Conservation (phyloP, 352 stramenopile genomes). For the Halophytophthora batemanensis region DNA sequence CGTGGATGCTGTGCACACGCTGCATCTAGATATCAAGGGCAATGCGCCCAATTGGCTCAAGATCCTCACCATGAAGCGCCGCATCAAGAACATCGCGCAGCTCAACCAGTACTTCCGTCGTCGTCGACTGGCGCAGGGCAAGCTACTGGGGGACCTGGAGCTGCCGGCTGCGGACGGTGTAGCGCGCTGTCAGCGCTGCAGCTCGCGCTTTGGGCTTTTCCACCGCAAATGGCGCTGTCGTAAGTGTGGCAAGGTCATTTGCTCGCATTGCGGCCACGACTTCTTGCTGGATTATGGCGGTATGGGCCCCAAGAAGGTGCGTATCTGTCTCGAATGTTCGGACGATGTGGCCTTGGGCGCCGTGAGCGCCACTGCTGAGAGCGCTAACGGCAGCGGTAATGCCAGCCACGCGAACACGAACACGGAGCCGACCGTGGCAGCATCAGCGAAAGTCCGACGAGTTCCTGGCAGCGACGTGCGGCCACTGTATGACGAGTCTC, state of each 20-base stretch:
- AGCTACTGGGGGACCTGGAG: slow-evolving; percentile 58
- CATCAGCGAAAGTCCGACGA: slow-evolving; percentile 9
- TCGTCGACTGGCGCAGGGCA: slow-evolving; percentile 43
- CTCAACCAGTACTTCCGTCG: slow-evolving; percentile 71
- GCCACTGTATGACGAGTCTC: slow-evolving; percentile 48
- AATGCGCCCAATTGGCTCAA: slow-evolving; percentile 76
- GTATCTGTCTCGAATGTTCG: slow-evolving; percentile 63
- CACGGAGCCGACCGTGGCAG: slow-evolving; percentile 11
- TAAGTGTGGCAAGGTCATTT: slow-evolving; percentile 76
- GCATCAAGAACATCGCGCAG: slow-evolving; percentile 71
- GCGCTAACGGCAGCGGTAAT: background rate
- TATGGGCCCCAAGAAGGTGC: slow-evolving; percentile 55
- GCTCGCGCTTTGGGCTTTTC: slow-evolving; percentile 57
- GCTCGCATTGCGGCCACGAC: slow-evolving; percentile 43
- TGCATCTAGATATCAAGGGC: slow-evolving; percentile 81
- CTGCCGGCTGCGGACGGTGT: slow-evolving; percentile 47
- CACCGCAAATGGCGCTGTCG: slow-evolving; percentile 62
- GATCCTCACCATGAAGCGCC: slow-evolving; percentile 70
- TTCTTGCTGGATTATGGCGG: slow-evolving; percentile 53
- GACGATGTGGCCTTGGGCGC: slow-evolving; percentile 37
- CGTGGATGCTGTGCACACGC: slow-evolving; percentile 71
- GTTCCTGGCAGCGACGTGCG: slow-evolving; percentile 15
- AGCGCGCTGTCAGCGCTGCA: slow-evolving; percentile 47
- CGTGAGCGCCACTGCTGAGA: slow-evolving; percentile 21
- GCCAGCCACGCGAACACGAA: slow-evolving; percentile 5